Evolutionary conservation across 2,329 filamentous ascomycete genomes (phyloP).

Genomic region (Alternaria tenuissima): DNA sequence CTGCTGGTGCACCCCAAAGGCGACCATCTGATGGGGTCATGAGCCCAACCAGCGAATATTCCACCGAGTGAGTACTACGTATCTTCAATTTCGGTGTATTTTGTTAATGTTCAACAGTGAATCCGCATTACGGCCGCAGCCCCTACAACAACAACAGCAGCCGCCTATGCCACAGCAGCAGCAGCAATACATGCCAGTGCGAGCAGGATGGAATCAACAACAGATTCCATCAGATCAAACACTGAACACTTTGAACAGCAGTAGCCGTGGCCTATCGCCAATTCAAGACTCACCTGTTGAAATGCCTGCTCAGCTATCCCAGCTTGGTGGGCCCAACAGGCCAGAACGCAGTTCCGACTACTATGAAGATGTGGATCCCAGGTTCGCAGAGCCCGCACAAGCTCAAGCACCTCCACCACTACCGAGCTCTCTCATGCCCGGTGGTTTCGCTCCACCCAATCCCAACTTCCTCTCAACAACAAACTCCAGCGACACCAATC

Average conservation of each 20-base stretch:
- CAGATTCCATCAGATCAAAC: slow-evolving; percentile 38
- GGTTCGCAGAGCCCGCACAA: slow-evolving; percentile 69
- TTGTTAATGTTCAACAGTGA: slow-evolving; percentile 25
- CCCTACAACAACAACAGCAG: slow-evolving; percentile 30
- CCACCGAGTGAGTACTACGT: slow-evolving; percentile 70
- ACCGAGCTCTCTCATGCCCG: slow-evolving; percentile 46
- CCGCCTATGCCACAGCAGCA: slow-evolving; percentile 25
- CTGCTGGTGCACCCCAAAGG: slow-evolving; percentile 37
- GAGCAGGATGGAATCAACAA: slow-evolving; percentile 53
- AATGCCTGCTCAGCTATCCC: slow-evolving; percentile 42
- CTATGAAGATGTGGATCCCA: slow-evolving; percentile 93
- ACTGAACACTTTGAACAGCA: slow-evolving; percentile 33
- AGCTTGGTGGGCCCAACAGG: slow-evolving; percentile 27
- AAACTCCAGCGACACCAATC: slow-evolving; percentile 43
- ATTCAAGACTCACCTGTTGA: slow-evolving; percentile 52
- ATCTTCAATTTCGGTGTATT: too few species aligned
- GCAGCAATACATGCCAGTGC: slow-evolving; percentile 57
- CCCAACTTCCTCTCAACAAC: slow-evolving; percentile 35
- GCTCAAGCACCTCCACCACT: slow-evolving; percentile 37
- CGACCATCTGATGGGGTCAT: slow-evolving; percentile 33
- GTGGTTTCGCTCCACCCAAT: slow-evolving; percentile 44
- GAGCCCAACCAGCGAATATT: slow-evolving; percentile 74
- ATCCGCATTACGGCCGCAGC: slow-evolving; percentile 20
- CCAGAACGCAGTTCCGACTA: slow-evolving; percentile 64
- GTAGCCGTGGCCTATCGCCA: slow-evolving; percentile 49